Base-by-base conservation (phyloP, 225 moss, liverwort and hornwort species). In the Rhytidiadelphus loreus region DNA sequence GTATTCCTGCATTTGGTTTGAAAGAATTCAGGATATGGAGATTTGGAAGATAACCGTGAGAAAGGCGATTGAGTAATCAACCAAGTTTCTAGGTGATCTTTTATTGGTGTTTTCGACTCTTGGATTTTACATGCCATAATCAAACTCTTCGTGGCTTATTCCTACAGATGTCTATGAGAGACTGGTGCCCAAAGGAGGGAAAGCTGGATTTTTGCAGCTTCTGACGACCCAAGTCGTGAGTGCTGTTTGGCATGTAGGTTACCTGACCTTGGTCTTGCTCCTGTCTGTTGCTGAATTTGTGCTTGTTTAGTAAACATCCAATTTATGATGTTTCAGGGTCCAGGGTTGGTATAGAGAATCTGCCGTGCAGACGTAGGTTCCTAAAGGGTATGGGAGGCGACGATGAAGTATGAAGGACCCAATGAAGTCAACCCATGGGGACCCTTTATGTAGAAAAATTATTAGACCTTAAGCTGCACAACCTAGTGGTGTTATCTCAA, bases 181-280 rank as follows among this genome's bases (percentile, higher is more conserved):
- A 78, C 85, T 95, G 86, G 90, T 92, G 37, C 90, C 93, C 48
- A 90, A 87, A 88, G 88, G 84, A 81, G 86, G 88, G 29, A 93
- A 89, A 87, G 88, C 87, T 71, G 95, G 95, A n/a, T 95, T 93
- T 87, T 65, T 8, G 66, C 91, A 93, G 88, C 92, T 93, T 70
- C 80, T 95, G 81, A 76, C 53, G 46, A 95, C 95, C 44, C 95
- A 95, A 87, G 89, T 95, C 70, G 91, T 92, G 86, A 93, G 95
- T 90, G 95, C 91, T 61, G 90, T 93, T 83, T 95, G 95, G 95
- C 95, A 95, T 91, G 93, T 94, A 88, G 32, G 93, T 90, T 74
- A 52, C 74, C 84, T 86, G 12, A 83, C 73, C 82, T 85, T 87
- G 79, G 71, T 69, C 83, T 79, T 50, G 43, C 77, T 64, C 64